These are phyloP conservation scores for Albizia julibrissin DNA, from an alignment of 306 rosid genomes.

Conservation along the genomic window DNA sequence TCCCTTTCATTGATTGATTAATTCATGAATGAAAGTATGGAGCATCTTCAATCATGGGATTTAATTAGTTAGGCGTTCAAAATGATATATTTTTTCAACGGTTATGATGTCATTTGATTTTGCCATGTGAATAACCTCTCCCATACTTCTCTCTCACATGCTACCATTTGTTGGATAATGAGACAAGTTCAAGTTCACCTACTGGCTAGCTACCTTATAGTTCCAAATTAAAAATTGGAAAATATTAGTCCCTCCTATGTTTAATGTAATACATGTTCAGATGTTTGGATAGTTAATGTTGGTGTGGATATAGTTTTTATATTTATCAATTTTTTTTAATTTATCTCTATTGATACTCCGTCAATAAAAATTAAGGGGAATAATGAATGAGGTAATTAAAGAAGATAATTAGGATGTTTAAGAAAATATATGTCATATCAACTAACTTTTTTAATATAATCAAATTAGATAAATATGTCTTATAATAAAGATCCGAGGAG, in stretches of 20 bases:
- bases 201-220: background rate
- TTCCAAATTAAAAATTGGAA: background rate
- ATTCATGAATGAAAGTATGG: background rate
- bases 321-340: no score
- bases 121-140: background rate
- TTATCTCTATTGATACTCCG: fast-evolving
- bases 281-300: no score
- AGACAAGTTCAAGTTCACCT: background rate
- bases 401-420: no score
- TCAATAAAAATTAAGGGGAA: no score
- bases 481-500: fast-evolving
- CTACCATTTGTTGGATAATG: background rate
- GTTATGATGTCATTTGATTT: background rate
- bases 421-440: no score
- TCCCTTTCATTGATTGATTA: background rate
- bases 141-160: slow-evolving; percentile 3
- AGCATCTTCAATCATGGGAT: background rate
- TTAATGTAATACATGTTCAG: no score
- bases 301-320: no score
- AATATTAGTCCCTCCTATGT: background rate
- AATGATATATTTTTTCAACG: background rate
- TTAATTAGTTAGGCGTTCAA: background rate
- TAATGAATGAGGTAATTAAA: no score
- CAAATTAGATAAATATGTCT: no score
- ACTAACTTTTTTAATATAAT: no score